Conservation (phyloP, 164 flowering plant species). For the Magnolia kwangsiensis region DNA sequence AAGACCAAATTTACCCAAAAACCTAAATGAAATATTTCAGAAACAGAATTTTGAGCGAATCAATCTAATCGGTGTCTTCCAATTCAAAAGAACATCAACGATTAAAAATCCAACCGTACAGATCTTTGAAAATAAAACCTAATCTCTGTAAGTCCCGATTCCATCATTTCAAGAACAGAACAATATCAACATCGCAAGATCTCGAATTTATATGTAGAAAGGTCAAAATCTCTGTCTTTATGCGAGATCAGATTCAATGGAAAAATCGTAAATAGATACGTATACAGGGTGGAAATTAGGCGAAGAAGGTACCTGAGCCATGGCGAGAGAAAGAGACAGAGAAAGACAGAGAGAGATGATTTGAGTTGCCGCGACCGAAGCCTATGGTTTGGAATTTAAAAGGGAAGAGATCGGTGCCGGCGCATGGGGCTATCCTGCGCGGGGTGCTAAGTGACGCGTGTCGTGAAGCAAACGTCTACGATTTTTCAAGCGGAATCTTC, state of each 20-base stretch:
- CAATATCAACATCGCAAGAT: neutral
- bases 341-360: neutral
- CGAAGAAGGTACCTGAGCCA: neutral
- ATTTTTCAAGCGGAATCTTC: neutral
- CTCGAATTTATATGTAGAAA: neutral
- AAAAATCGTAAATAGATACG: neutral
- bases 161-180: neutral
- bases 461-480: neutral
- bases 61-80: too few species aligned
- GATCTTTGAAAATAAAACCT: too few species aligned
- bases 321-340: neutral
- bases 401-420: neutral
- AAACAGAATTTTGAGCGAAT: too few species aligned
- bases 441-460: neutral
- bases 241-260: neutral
- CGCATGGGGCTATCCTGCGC: neutral
- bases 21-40: too few species aligned
- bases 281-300: neutral
- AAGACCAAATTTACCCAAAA: too few species aligned
- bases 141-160: too few species aligned
- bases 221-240: neutral
- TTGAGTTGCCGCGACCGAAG: neutral
- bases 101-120: too few species aligned
- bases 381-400: neutral
- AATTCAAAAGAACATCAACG: too few species aligned